Base-by-base conservation (phyloP, 2,329 filamentous ascomycete species). In the Trichoderma sp. region DNA sequence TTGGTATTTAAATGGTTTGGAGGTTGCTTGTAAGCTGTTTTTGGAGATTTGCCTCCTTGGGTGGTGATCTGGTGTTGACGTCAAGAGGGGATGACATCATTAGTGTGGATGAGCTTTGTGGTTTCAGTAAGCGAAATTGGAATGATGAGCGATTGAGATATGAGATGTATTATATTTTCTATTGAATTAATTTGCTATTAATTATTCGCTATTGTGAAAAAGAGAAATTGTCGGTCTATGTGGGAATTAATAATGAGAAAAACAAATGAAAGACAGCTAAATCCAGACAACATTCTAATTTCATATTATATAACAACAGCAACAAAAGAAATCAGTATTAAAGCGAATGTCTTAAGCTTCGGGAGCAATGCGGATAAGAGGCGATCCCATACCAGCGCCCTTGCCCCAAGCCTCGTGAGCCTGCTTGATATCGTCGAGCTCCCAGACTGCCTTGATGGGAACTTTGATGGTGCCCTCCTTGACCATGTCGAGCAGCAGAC, bases 381-480 rank as follows among this genome's bases (percentile, higher is more conserved):
- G 77, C 6, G 82, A 84, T 1, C 85, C 85, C 63, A 85, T 80
- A 1, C 84, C 85, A 6, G 75, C 74, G 4, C 81, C 78, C 60
- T 78, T 82, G 1, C 81, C 81, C 84, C 84, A 86, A 68, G 79
- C 79, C 56, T 80, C 79, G 75, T 86, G 85, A 18, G 85, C 82
- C 65, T 82, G 81, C 74, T 81, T 78, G 18, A 86, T 81, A 16
- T 86, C 81, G 45, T 86, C 84, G 77, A 87, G 77, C 14, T 83
- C 81, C 85, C 85, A 87, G 2, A 84, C 77, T 41, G 80, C 81
- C 80, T 84, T 86, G 21, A 87, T 84, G 0, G 82, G 81, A 2
- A 84, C 81, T 6, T 77, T 62, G 21, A 87, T 81, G 71, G 79
- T 80, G 1, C 83, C 83, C 8, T 82, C 76, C 11, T 74, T 75